These are phyloP conservation scores for Xerocomellus amylosporus DNA, from an alignment of 768 basidiomycete genomes.

Conservation along the genomic window DNA sequence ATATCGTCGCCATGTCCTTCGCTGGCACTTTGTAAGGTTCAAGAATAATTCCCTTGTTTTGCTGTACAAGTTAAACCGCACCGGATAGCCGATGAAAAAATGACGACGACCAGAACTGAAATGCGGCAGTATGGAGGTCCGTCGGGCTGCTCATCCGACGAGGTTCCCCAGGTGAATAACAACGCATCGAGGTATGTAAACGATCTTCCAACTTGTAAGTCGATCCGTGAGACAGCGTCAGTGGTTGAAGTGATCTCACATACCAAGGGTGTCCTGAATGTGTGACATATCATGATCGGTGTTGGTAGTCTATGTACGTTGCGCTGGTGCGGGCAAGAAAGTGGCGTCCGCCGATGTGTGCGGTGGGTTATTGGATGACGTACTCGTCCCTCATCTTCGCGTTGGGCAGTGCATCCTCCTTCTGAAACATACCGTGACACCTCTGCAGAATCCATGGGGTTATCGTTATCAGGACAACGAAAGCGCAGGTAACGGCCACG, in stretches of 20 bases:
- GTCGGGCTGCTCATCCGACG: too few species aligned
- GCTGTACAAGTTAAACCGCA: too few species aligned
- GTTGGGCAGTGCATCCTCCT: background rate
- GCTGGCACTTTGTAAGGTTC: too few species aligned
- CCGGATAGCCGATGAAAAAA: too few species aligned
- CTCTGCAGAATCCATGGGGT: background rate
- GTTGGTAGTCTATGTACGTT: background rate
- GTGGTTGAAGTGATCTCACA: background rate
- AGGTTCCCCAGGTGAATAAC: too few species aligned
- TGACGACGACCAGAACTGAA: too few species aligned
- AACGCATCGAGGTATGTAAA: too few species aligned
- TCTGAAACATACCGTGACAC: slow-evolving; percentile 10
- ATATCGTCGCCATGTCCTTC: too few species aligned
- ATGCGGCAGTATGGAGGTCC: too few species aligned
- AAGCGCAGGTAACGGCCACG: background rate
- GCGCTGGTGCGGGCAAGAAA: background rate
- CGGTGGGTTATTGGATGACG: background rate
- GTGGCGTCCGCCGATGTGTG: background rate
- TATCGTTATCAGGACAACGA: slow-evolving; percentile 4
- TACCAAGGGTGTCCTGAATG: background rate
- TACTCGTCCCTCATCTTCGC: background rate
- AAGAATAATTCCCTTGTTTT: too few species aligned
- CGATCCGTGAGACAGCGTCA: background rate
- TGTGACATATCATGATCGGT: too few species aligned
- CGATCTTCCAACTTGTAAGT: background rate